Conservation (phyloP, 768 basidiomycete genomes). For the Lactarius vividus region DNA sequence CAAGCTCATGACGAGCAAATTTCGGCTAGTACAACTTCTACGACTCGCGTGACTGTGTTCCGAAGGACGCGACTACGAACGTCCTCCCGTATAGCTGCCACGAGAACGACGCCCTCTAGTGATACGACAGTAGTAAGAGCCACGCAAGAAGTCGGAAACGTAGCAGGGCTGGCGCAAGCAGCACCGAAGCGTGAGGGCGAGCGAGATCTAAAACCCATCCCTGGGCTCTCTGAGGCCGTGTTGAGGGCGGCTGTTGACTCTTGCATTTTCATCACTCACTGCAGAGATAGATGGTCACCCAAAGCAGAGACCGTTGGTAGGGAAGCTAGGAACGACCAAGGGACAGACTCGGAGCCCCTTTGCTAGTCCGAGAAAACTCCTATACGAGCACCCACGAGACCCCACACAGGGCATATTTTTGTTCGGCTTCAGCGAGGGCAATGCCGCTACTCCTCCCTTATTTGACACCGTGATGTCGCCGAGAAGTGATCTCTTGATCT, state of each 20-base stretch:
- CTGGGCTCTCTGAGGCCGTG: not conserved
- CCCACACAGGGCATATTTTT: not conserved
- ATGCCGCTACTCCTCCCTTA: not conserved
- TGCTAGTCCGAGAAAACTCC: not conserved
- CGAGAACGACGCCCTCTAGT: conserved; percentile 14
- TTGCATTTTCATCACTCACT: not conserved
- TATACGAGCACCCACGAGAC: not conserved
- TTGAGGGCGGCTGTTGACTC: not conserved
- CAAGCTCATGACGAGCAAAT: not conserved
- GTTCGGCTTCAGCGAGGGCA: not conserved
- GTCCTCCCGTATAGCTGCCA: conserved; percentile 8
- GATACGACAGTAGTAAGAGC: too few relatives aligned
- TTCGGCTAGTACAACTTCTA: not conserved
- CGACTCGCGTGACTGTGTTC: not conserved
- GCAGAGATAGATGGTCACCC: not conserved
- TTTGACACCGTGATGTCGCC: not conserved
- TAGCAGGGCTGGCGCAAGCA: not conserved
- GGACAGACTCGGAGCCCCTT: not conserved
- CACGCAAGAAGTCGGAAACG: not conserved
- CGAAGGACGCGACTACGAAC: not conserved
- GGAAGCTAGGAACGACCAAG: not conserved
- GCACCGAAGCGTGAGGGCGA: not conserved
- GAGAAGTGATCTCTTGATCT: not conserved
- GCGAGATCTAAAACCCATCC: not conserved
- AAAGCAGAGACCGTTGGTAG: not conserved